Evolutionary conservation across 176 grass and related monocot species (phyloP), one percentile per base, ranked within the genome.

Genomic region (Oryza nivara): DNA sequence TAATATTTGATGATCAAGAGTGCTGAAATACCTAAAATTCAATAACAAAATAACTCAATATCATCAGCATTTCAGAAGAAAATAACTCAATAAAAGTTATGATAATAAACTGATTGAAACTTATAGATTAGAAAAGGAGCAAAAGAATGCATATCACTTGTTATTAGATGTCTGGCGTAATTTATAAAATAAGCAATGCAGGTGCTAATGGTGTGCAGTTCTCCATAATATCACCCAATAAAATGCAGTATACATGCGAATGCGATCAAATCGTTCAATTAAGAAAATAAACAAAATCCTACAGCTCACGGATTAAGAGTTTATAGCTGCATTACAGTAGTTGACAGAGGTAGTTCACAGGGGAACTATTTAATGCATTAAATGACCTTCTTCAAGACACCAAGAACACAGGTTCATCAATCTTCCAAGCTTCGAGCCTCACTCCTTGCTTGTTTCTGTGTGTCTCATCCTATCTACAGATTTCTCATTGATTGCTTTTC

Each of bases 271-370:
- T 86, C 44, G 22, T 19, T 76, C 34, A 72, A 70, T 22, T 32
- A 76, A 40, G 73, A 76, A 40, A 46, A 80, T 65, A 65, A 73
- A 67, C 6, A 32, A 12, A 60, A 87, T 60, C 56, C 11, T 81
- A 23, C 76, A 64, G 74, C 40, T 64, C 38, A 11, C 44, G 9
- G 52, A 72, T 64, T 73, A 84, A 22, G 74, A 70, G 16, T 75
- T 86, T 43, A 85, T 13, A 38, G 65, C 38, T 68, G 60, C 44
- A 72, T 70, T 86, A 20, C 81, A 77, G 32, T 28, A 66, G 11
- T 54, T 73, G 68, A 22, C 23, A 86, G 28, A 19, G 19, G 51
- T 16, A 19, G 16, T 56, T 56, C 16, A 9, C 54, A 58, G 3
- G 58, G 13, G 23, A 48, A 67, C 35, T 8, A 2, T 41, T 58